Conservation (phyloP, 2,329 filamentous ascomycete species). For the Boeremia exigua region DNA sequence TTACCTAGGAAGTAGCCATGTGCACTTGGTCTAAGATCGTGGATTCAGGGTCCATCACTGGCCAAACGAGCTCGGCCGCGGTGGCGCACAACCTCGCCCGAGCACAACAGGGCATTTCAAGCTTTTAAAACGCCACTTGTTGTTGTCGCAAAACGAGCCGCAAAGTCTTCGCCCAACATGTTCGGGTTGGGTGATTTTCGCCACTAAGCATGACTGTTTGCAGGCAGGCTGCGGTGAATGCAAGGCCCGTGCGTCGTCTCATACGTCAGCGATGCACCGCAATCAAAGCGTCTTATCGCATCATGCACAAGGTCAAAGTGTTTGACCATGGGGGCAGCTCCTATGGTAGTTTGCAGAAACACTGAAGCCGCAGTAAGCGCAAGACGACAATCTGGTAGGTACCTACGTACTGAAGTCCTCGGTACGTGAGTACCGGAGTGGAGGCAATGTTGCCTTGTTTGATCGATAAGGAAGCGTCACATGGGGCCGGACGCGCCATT, state of each 20-base stretch:
- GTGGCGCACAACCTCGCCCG: slow-evolving; percentile 3
- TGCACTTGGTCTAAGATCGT: too few species aligned
- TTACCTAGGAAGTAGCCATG: too few species aligned
- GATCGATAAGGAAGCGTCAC: slow-evolving; percentile 32
- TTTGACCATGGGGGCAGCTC: not conserved
- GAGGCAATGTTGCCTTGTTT: slow-evolving; percentile 21
- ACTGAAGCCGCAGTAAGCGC: not conserved
- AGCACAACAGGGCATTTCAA: not conserved
- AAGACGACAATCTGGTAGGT: not conserved
- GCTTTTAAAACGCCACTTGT: slow-evolving; percentile 2
- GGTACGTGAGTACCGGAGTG: slow-evolving; percentile 21
- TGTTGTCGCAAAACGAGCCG: not conserved
- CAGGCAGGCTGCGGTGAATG: slow-evolving; percentile 1
- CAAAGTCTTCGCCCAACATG: slow-evolving; percentile 10
- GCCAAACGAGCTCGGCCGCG: not conserved
- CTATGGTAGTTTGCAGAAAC: not conserved
- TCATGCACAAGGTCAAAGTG: not conserved
- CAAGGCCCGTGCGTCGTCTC: slow-evolving; percentile 13
- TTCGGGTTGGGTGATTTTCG: slow-evolving; percentile 15
- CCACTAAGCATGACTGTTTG: slow-evolving; percentile 19
- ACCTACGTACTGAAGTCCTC: not conserved
- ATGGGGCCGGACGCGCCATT: slow-evolving; percentile 25
- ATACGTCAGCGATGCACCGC: slow-evolving; percentile 19
- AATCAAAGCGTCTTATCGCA: slow-evolving; percentile 17
- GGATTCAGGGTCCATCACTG: too few species aligned